phyloP scores from a whole-genome alignment of 495 filamentous ascomycete species.

The Neurospora sp. region DNA sequence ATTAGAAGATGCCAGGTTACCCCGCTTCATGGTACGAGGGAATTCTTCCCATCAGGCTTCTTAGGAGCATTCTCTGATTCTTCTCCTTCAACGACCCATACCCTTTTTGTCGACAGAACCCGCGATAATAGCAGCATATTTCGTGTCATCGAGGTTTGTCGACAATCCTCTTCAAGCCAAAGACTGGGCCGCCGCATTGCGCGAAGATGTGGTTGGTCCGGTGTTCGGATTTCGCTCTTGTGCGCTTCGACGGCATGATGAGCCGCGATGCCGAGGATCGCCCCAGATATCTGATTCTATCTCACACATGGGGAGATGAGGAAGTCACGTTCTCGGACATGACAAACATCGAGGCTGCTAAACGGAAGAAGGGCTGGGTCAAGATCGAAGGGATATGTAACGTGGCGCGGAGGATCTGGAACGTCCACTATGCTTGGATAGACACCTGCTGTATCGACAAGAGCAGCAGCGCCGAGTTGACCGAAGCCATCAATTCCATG shows the following conservation, averaged over 20 bases:
- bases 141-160: neutral
- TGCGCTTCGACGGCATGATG: neutral
- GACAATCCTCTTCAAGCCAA: neutral
- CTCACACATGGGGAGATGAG: constrained; percentile 12
- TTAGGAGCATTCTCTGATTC: neutral
- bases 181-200: neutral
- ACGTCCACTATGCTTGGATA: constrained; percentile 10
- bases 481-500: constrained; percentile 30
- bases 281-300: constrained; percentile 2
- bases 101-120: neutral
- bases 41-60: neutral
- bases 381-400: constrained; percentile 11
- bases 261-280: neutral
- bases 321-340: constrained; percentile 10
- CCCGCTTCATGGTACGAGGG: neutral
- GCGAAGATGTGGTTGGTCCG: neutral
- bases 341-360: neutral
- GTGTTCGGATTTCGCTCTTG: neutral
- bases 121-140: neutral
- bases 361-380: constrained; percentile 13
- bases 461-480: constrained; percentile 26
- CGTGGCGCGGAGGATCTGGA: neutral
- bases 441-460: constrained; percentile 29
- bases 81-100: neutral
- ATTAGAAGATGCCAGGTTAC: neutral